Evolutionary conservation across 2,329 filamentous ascomycete genomes (phyloP).

Genomic region (Sarocladium strictum): DNA sequence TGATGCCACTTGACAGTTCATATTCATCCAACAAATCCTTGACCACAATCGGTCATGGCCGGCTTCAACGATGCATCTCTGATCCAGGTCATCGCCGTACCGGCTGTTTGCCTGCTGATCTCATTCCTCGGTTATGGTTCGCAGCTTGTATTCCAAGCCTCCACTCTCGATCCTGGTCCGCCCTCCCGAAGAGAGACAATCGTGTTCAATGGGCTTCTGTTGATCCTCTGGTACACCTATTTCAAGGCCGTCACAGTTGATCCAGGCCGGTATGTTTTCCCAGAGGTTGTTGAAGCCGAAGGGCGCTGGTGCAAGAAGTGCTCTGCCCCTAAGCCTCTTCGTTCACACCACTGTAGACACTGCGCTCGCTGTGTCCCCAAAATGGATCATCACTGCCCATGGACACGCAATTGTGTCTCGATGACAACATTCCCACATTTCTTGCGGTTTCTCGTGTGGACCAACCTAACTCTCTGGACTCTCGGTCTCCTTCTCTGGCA

Average conservation of each 20-base stretch:
- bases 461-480: slow-evolving; percentile 58
- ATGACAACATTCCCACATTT: slow-evolving; percentile 79
- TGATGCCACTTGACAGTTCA: neutral
- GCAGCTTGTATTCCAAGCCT: slow-evolving; percentile 61
- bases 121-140: slow-evolving; percentile 65
- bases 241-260: slow-evolving; percentile 52
- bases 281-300: slow-evolving; percentile 37
- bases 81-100: slow-evolving; percentile 57
- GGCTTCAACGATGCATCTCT: slow-evolving; percentile 35
- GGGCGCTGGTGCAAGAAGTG: slow-evolving; percentile 71
- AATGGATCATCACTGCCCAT: slow-evolving; percentile 86
- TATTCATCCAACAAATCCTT: neutral
- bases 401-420: slow-evolving; percentile 79
- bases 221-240: slow-evolving; percentile 65
- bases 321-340: slow-evolving; percentile 63
- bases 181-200: slow-evolving; percentile 50
- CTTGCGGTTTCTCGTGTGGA: slow-evolving; percentile 67
- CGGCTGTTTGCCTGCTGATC: slow-evolving; percentile 60
- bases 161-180: slow-evolving; percentile 53
- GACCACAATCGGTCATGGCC: slow-evolving; percentile 26
- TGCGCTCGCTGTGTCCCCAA: slow-evolving; percentile 70
- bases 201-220: slow-evolving; percentile 60
- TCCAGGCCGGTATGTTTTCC: slow-evolving; percentile 49
- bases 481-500: slow-evolving; percentile 56
- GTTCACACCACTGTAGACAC: slow-evolving; percentile 75